phyloP scores from a whole-genome alignment of 2,329 filamentous ascomycete genomes.

The Chrysoporthe cubensis region DNA sequence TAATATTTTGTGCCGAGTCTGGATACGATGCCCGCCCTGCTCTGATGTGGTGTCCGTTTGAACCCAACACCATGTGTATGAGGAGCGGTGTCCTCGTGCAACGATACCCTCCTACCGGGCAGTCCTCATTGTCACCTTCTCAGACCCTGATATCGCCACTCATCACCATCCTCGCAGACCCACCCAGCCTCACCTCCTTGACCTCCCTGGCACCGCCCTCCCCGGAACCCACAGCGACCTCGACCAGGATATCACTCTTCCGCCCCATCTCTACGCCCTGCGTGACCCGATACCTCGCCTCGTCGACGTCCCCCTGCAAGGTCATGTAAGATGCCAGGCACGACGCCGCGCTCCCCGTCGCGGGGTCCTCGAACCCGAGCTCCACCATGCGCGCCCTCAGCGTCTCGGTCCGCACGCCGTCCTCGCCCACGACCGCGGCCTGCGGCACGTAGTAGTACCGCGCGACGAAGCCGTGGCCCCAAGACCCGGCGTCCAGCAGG shows the following conservation, averaged over 20 bases:
- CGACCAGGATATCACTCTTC: constrained; percentile 55
- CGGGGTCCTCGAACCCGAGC: constrained; percentile 58
- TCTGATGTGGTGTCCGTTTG: too few species aligned
- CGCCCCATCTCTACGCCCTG: constrained; percentile 73
- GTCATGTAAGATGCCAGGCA: constrained; percentile 60
- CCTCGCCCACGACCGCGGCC: constrained; percentile 30
- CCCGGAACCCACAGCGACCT: constrained; percentile 38
- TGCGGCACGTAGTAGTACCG: constrained; percentile 61
- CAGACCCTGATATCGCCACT: constrained; percentile 33
- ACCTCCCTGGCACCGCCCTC: constrained; percentile 27
- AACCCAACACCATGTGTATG: too few species aligned
- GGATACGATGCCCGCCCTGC: too few species aligned
- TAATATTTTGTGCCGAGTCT: too few species aligned
- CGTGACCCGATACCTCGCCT: constrained; percentile 54
- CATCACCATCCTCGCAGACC: constrained; percentile 38
- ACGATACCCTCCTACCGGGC: background rate
- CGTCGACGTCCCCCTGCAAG: constrained; percentile 41
- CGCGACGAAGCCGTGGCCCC: constrained; percentile 56
- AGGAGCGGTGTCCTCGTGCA: background rate
- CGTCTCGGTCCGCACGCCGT: constrained; percentile 34
- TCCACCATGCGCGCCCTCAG: constrained; percentile 64
- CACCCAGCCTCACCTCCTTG: constrained; percentile 36
- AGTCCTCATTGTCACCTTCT: background rate
- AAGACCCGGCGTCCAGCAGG: constrained; percentile 55
- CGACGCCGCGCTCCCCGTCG: constrained; percentile 66